Base-by-base conservation (phyloP, 1,284 basidiomycete species). In the Apiotrichum montevideense region DNA sequence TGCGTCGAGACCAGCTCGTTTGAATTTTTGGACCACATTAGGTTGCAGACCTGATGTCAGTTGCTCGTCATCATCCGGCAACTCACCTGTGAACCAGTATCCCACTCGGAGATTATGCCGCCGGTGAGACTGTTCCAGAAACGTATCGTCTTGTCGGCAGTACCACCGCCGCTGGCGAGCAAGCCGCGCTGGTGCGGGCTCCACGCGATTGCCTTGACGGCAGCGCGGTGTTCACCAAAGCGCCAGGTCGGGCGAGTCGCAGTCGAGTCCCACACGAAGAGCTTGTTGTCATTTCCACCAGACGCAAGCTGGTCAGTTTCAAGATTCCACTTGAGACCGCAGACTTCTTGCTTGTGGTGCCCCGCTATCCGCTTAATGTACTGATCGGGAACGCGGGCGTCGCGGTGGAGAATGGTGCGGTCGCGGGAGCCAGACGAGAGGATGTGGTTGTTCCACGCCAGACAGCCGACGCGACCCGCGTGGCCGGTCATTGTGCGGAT, bases 1-100 rank as follows among this genome's bases (percentile, higher is more conserved):
- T 98, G 95, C 2, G 95, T 98, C 11, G 92, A 96, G 37, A 98
- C 93, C 39, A 98, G 83, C 77, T 98, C 95, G 71, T 98, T 95
- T 14, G 93, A 93, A 32, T 90, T 96, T 55, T 88, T 81, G 4
- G 91, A 95, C 93, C 94, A 98, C 64, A 92, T 90, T 51, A 98
- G 83, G 76, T 98, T 98, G 80, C 95, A 98, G 42, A 98, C 93
- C 89, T 94, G 64, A 13, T 55, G n/a, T 51, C 8, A 52, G 39
- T 10, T 3, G 21, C 34, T 14, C 37, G 32, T 3, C 1, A 35
- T 6, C n/a, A 39, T 1, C 3, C 14, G 35, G 13, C 33, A 4
- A 67, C 86, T 57, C 63, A 91, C 90, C 81, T 97, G 92, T 63
- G 88, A 90, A 4, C 93, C 93, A 0, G 93, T 96, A 72, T 96